These are phyloP conservation scores for Venturia asperata DNA, from an alignment of 2,329 filamentous ascomycete genomes.

Conservation along the genomic window DNA sequence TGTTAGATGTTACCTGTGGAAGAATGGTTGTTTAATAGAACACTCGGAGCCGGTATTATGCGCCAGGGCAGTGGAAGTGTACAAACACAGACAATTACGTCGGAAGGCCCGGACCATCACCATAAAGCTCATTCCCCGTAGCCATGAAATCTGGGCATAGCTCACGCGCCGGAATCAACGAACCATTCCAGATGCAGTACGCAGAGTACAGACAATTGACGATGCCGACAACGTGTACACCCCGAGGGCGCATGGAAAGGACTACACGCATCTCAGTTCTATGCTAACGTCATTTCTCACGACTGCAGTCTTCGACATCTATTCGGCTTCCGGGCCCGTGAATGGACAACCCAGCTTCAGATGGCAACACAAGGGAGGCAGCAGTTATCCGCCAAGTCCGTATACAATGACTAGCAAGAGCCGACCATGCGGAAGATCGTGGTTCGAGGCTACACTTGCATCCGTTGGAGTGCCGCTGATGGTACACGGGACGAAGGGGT, in stretches of 20 bases:
- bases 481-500: background rate
- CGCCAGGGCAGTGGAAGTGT: background rate
- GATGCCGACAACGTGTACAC: background rate
- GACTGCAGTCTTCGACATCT: background rate
- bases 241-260: too few species aligned
- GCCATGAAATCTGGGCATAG: background rate
- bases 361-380: background rate
- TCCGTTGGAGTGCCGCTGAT: conserved; percentile 7
- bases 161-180: background rate
- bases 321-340: background rate
- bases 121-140: background rate
- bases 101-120: background rate
- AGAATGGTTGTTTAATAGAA: background rate
- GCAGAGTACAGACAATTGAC: background rate
- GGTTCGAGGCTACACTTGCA: background rate
- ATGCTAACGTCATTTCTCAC: background rate
- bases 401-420: background rate
- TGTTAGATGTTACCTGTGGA: background rate
- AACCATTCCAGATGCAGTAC: background rate
- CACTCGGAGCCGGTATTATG: background rate
- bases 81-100: background rate
- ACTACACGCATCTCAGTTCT: background rate
- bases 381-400: conserved; percentile 1
- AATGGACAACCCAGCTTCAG: background rate
- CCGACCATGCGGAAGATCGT: background rate